Percentiles rank a stretch among this genome's conserved stretches.
These are phyloP conservation scores for Wickerhamomyces bisporus DNA, from an alignment of 805 yeast species.

Conservation along the genomic window DNA sequence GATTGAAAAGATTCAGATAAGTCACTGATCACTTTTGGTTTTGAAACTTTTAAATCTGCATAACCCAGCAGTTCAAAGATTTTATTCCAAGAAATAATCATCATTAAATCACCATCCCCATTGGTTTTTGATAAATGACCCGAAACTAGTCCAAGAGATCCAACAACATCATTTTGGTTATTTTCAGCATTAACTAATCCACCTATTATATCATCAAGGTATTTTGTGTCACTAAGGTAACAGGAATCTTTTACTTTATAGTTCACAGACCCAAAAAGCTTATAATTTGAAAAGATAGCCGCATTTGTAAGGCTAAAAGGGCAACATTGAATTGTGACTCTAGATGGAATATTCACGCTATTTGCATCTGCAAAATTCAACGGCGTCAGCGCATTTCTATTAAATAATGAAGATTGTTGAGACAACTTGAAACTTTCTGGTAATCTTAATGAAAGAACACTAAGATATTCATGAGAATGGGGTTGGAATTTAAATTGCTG, in stretches of 20 bases:
- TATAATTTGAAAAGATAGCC: slow-evolving; percentile 22
- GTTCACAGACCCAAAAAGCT: slow-evolving; percentile 16
- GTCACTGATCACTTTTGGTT: no score
- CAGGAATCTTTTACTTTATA: slow-evolving; percentile 13
- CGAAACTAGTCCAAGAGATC: slow-evolving; percentile 21
- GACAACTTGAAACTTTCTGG: background rate
- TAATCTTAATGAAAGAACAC: slow-evolving; percentile 17
- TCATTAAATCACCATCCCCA: slow-evolving; percentile 25
- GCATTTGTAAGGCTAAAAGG: slow-evolving; percentile 27
- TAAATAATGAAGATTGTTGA: slow-evolving; percentile 11
- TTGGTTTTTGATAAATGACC: slow-evolving; percentile 20
- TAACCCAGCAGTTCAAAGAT: slow-evolving; percentile 12
- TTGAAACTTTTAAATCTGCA: slow-evolving; percentile 5
- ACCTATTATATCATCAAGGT: slow-evolving; percentile 24
- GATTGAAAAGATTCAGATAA: no score
- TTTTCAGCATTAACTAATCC: slow-evolving; percentile 16
- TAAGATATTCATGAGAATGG: slow-evolving; percentile 3
- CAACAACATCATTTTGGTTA: background rate
- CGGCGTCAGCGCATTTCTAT: slow-evolving; percentile 5
- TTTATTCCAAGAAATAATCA: slow-evolving; percentile 22
- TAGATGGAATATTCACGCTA: slow-evolving; percentile 13
- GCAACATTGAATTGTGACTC: slow-evolving; percentile 18
- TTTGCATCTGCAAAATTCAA: slow-evolving; percentile 9
- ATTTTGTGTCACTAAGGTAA: slow-evolving; percentile 21
- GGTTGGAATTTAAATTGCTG: slow-evolving; percentile 20